Conservation (phyloP, 2,329 filamentous ascomycete genomes). For the Phyllosticta ampelicida region DNA sequence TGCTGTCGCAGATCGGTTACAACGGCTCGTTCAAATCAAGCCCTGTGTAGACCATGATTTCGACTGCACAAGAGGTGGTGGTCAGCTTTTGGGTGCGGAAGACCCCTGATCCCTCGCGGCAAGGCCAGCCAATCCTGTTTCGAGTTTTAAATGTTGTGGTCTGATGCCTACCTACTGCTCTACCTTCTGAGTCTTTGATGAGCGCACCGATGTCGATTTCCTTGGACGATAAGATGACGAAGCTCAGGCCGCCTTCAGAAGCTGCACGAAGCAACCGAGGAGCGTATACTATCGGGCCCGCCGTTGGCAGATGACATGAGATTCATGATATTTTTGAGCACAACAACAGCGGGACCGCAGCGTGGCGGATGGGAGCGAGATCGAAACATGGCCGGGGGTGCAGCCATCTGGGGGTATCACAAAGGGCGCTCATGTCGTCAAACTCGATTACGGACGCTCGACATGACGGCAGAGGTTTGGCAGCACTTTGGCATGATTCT, state of each 20-base stretch:
- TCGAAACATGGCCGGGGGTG: background rate
- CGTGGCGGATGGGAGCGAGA: background rate
- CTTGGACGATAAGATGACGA: constrained; percentile 9
- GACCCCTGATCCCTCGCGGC: background rate
- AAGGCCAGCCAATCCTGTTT: background rate
- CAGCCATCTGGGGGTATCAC: background rate
- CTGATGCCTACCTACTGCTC: background rate
- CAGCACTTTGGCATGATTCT: background rate
- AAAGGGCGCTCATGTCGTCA: background rate
- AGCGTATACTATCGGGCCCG: background rate
- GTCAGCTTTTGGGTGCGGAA: background rate
- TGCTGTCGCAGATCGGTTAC: background rate
- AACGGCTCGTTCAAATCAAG: background rate
- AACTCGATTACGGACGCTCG: background rate
- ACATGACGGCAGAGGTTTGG: background rate
- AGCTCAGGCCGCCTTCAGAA: background rate
- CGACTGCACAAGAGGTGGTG: background rate
- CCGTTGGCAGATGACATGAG: constrained; percentile 8
- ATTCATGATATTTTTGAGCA: background rate
- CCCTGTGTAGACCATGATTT: background rate
- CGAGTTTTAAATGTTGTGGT: background rate
- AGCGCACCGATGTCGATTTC: background rate
- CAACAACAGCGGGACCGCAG: background rate
- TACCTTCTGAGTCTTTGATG: background rate
- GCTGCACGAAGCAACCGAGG: background rate